These are phyloP conservation scores for Iris pallida DNA, from an alignment of 116 monocot species.

Conservation along the genomic window DNA sequence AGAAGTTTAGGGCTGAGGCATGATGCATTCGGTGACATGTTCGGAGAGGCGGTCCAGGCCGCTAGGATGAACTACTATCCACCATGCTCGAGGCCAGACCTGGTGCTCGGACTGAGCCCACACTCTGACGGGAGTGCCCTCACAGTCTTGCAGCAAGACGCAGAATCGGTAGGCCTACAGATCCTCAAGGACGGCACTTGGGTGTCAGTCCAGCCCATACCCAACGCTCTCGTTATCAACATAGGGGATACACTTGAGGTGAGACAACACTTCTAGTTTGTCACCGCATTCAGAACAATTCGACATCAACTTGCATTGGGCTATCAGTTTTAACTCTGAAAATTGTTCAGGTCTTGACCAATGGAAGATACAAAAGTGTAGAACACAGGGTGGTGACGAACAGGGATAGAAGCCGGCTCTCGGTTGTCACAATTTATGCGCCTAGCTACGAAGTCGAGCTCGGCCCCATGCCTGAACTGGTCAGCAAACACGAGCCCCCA, in stretches of 20 bases:
- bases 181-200: slow-evolving; percentile 2
- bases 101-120: not conserved
- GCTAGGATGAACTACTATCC: slow-evolving; percentile 10
- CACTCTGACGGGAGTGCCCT: slow-evolving; percentile 5
- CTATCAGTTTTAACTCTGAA: not conserved
- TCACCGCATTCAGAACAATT: not conserved
- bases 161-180: not conserved
- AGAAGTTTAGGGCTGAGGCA: not conserved
- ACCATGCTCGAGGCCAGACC: slow-evolving; percentile 9
- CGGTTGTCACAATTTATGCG: slow-evolving; percentile 58
- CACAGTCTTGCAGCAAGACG: slow-evolving; percentile 1
- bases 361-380: slow-evolving; percentile 55
- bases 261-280: not conserved
- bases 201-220: not conserved
- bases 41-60: slow-evolving; percentile 5
- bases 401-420: slow-evolving; percentile 26
- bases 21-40: not conserved
- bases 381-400: slow-evolving; percentile 48
- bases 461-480: slow-evolving; percentile 42
- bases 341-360: slow-evolving; percentile 35
- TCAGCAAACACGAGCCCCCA: slow-evolving; percentile 15
- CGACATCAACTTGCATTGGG: not conserved
- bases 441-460: slow-evolving; percentile 46
- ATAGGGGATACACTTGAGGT: slow-evolving; percentile 49
- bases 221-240: slow-evolving; percentile 28